A percentile compares a stretch with the other conserved stretches of the same genome.
These are phyloP conservation scores for Hypoxylon sp. DNA, from an alignment of 2,329 filamentous ascomycete species.

Conservation along the genomic window DNA sequence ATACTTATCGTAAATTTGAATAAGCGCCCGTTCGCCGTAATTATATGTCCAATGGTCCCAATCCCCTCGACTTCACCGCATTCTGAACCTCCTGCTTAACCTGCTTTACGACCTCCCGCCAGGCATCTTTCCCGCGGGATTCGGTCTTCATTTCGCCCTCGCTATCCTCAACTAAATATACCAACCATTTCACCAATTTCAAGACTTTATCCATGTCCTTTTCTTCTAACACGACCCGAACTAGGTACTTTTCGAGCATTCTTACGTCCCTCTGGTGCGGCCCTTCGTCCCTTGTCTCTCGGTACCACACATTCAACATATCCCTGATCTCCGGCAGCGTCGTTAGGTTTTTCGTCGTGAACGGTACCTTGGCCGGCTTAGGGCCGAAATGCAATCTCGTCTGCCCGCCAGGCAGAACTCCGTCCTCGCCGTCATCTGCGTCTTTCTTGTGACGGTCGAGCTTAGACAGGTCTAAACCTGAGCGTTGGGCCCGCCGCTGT, in stretches of 20 bases:
- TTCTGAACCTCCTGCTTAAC: conserved; percentile 67
- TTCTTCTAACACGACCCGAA: conserved; percentile 80
- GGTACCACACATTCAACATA: conserved; percentile 83
- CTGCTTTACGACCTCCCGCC: conserved; percentile 61
- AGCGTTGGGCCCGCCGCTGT: conserved; percentile 71
- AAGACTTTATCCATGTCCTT: conserved; percentile 82
- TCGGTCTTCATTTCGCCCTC: conserved; percentile 46
- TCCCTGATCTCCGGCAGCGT: conserved; percentile 74
- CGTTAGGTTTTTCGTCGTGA: conserved; percentile 61
- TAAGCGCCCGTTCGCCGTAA: neutral
- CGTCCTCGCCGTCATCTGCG: conserved; percentile 40
- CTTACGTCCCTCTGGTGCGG: conserved; percentile 85
- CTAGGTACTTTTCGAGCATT: conserved; percentile 80
- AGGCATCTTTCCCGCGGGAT: conserved; percentile 58
- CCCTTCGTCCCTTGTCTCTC: conserved; percentile 78
- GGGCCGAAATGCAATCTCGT: conserved; percentile 63
- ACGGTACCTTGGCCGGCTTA: conserved; percentile 62
- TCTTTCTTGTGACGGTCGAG: conserved; percentile 45
- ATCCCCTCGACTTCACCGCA: conserved; percentile 69
- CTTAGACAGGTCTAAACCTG: conserved; percentile 63
- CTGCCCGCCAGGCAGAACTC: conserved; percentile 55
- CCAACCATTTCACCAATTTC: conserved; percentile 77
- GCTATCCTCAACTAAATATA: conserved; percentile 68
- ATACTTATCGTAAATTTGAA: neutral
- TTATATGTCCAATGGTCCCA: conserved; percentile 68